Percentiles rank a stretch among this genome's conserved stretches.
Conservation (phyloP, 2,329 filamentous ascomycete genomes). For the Fusarium virguliforme region DNA sequence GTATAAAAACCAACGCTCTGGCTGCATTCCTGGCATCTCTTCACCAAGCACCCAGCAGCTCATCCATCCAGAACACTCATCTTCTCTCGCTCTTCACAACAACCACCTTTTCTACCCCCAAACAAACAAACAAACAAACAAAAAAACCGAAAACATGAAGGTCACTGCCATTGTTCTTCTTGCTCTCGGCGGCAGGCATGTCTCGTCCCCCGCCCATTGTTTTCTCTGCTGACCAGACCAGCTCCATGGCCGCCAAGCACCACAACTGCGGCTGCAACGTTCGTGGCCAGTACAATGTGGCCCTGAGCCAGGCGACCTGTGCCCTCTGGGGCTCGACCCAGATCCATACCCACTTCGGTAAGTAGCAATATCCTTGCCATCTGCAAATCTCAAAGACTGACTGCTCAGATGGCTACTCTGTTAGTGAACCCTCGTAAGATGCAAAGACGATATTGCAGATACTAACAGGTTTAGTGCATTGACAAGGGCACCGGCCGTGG, state of each 20-base stretch:
- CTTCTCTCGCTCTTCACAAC: not conserved
- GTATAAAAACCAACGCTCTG: not conserved
- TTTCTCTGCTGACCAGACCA: slow-evolving; percentile 2
- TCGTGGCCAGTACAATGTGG: slow-evolving; percentile 21
- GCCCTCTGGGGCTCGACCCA: slow-evolving; percentile 31
- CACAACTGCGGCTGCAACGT: slow-evolving; percentile 39
- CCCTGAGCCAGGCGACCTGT: slow-evolving; percentile 23
- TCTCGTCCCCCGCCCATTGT: accelerated
- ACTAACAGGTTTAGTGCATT: slow-evolving; percentile 26
- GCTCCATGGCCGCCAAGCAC: slow-evolving; percentile 17
- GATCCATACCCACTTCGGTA: slow-evolving; percentile 22
- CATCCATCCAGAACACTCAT: not conserved
- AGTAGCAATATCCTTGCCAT: not conserved
- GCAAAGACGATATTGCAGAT: accelerated
- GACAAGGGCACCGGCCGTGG: slow-evolving; percentile 30
- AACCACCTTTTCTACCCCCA: not conserved
- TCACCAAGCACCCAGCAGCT: not conserved
- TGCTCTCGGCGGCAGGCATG: slow-evolving; percentile 1
- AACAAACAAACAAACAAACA: not conserved
- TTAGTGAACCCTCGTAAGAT: not conserved
- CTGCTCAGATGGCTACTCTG: slow-evolving; percentile 30
- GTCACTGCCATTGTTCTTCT: slow-evolving; percentile 6
- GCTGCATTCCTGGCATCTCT: not conserved
- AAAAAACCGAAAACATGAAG: not conserved
- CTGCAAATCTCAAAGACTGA: not conserved